Percentiles rank a stretch among this genome's conserved stretches.
Evolutionary conservation across 768 basidiomycete species (phyloP).

Genomic region (Rhizopogon vesiculosus): DNA sequence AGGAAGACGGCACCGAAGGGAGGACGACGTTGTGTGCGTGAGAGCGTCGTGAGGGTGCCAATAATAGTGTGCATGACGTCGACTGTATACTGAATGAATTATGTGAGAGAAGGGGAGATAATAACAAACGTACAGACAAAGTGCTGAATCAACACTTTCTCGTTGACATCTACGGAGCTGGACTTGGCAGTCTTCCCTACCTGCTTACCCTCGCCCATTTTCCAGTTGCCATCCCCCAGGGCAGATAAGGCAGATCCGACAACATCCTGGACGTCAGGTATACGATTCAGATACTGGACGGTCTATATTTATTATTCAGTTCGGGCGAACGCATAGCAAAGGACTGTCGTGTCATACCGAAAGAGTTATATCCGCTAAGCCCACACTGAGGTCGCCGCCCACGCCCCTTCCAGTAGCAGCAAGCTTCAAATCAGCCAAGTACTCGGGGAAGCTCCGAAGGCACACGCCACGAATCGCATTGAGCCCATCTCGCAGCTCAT

Average conservation of each 20-base stretch:
- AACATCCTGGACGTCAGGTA: slow-evolving; percentile 67
- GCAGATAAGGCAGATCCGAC: slow-evolving; percentile 61
- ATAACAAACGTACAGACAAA: slow-evolving; percentile 53
- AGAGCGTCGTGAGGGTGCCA: slow-evolving; percentile 56
- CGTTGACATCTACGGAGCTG: slow-evolving; percentile 44
- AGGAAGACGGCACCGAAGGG: slow-evolving; percentile 73
- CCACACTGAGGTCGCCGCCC: slow-evolving; percentile 57
- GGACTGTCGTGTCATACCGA: slow-evolving; percentile 31
- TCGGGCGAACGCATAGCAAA: neutral
- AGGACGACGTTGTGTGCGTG: slow-evolving; percentile 54
- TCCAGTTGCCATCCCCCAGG: slow-evolving; percentile 88
- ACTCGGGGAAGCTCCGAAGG: slow-evolving; percentile 80
- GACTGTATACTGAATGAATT: slow-evolving; percentile 34
- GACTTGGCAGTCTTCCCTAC: slow-evolving; percentile 45
- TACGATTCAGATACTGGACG: slow-evolving; percentile 59
- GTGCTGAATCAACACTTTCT: slow-evolving; percentile 64
- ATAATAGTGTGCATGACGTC: slow-evolving; percentile 71
- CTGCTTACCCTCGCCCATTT: slow-evolving; percentile 80
- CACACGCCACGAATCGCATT: slow-evolving; percentile 63
- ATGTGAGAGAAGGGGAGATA: neutral
- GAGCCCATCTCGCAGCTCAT: slow-evolving; percentile 70
- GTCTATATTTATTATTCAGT: slow-evolving; percentile 39
- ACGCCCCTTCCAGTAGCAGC: slow-evolving; percentile 44
- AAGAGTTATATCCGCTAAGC: slow-evolving; percentile 56
- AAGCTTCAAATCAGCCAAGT: slow-evolving; percentile 72